These are phyloP conservation scores for Spiromastix sp. DNA, from an alignment of 2,329 filamentous ascomycete species.

Conservation along the genomic window DNA sequence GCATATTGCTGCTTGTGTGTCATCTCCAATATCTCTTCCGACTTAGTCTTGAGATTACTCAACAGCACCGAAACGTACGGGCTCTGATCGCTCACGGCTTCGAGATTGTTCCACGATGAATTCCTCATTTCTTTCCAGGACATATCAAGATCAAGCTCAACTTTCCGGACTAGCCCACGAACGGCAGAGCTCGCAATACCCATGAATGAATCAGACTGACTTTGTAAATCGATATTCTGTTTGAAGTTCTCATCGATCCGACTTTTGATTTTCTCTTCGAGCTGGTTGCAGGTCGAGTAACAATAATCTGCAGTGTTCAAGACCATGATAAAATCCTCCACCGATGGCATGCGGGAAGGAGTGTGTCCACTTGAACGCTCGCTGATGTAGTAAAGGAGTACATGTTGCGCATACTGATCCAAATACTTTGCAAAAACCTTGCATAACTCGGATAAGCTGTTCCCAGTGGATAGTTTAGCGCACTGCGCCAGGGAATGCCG, in stretches of 20 bases:
- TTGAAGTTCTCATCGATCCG: constrained; percentile 73
- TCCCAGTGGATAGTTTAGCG: constrained; percentile 88
- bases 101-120: constrained; percentile 88
- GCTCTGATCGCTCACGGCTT: constrained; percentile 86
- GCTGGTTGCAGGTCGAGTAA: constrained; percentile 81
- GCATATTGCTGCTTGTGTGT: constrained; percentile 90
- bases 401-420: constrained; percentile 89
- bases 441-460: constrained; percentile 72
- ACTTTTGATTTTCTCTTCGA: constrained; percentile 90
- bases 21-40: constrained; percentile 63
- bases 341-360: constrained; percentile 38
- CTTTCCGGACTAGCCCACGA: constrained; percentile 68
- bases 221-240: constrained; percentile 73
- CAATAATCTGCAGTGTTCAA: constrained; percentile 97
- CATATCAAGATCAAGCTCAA: constrained; percentile 72
- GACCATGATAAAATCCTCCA: constrained; percentile 75
- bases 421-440: constrained; percentile 84
- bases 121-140: constrained; percentile 97
- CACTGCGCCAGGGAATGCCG: constrained; percentile 87
- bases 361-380: constrained; percentile 47
- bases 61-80: constrained; percentile 80
- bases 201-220: constrained; percentile 89
- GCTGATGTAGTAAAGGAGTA: constrained; percentile 63
- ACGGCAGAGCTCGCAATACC: constrained; percentile 86
- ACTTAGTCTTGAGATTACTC: constrained; percentile 58